A percentile compares a stretch with the other conserved stretches of the same genome.
phyloP scores from a whole-genome alignment of 371 early-diverging fungal species.

The Mucor plumbeus region DNA sequence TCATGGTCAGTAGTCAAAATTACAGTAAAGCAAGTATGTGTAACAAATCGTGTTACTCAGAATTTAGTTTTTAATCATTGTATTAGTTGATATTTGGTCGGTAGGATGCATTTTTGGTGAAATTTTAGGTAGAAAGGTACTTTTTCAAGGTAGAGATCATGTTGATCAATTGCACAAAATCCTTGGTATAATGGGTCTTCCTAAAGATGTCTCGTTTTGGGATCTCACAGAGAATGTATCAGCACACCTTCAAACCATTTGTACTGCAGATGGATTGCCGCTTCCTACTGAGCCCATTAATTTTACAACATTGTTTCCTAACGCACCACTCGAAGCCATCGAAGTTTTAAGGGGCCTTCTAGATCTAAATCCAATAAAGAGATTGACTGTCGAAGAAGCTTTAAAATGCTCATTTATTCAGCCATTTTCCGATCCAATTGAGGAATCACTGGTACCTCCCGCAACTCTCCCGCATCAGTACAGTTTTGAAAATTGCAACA shows the following conservation, averaged over 20 bases:
- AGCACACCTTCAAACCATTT: slow-evolving; percentile 31
- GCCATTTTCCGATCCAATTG: slow-evolving; percentile 40
- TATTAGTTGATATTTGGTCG: slow-evolving; percentile 82
- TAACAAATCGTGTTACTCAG: neutral
- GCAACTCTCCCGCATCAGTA: slow-evolving; percentile 18
- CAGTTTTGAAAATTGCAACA: slow-evolving; percentile 26
- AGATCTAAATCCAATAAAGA: slow-evolving; percentile 84
- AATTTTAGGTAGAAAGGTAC: slow-evolving; percentile 69
- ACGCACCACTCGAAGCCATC: slow-evolving; percentile 61
- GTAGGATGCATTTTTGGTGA: slow-evolving; percentile 90
- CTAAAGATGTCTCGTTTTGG: slow-evolving; percentile 77
- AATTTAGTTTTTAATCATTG: neutral
- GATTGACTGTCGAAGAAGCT: slow-evolving; percentile 85
- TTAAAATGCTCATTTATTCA: slow-evolving; percentile 74
- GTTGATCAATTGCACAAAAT: slow-evolving; percentile 94
- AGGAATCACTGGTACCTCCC: slow-evolving; percentile 26
- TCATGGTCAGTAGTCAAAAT: slow-evolving; percentile 78
- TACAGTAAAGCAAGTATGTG: slow-evolving; percentile 78
- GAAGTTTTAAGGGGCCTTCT: slow-evolving; percentile 83
- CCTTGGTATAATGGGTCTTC: slow-evolving; percentile 85
- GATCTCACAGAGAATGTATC: slow-evolving; percentile 27
- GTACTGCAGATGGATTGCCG: slow-evolving; percentile 51
- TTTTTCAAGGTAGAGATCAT: slow-evolving; percentile 78
- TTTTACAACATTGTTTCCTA: slow-evolving; percentile 43
- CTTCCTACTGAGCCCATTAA: slow-evolving; percentile 36